Evolutionary conservation across 176 grass and related monocot species (phyloP).

Genomic region (Oryza meyeriana): DNA sequence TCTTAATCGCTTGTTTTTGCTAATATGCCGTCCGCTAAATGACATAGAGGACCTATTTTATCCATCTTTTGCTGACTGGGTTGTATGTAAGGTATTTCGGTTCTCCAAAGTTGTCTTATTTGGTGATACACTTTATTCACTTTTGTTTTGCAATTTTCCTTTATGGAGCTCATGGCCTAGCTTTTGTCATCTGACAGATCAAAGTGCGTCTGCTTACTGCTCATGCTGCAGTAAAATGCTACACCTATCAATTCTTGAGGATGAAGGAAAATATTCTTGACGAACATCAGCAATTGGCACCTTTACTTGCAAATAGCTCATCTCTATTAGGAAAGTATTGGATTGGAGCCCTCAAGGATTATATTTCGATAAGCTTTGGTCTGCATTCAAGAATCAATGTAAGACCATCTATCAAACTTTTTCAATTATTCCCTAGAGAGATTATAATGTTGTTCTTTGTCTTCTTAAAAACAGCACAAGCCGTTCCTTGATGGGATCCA

Average conservation of each 20-base stretch:
- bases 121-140: background rate
- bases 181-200: constrained; percentile 57
- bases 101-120: constrained; percentile 17
- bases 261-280: constrained; percentile 66
- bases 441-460: constrained; percentile 15
- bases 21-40: constrained; percentile 77
- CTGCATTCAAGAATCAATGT: constrained; percentile 81
- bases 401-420: constrained; percentile 30
- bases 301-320: constrained; percentile 78
- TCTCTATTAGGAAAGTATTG: constrained; percentile 78
- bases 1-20: constrained; percentile 81
- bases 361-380: constrained; percentile 69
- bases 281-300: constrained; percentile 76
- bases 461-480: constrained; percentile 64
- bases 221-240: constrained; percentile 96
- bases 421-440: constrained; percentile 11
- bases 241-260: constrained; percentile 73
- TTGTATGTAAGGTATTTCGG: constrained; percentile 90
- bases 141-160: constrained; percentile 37
- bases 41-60: constrained; percentile 90
- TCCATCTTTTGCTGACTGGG: constrained; percentile 98
- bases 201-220: constrained; percentile 83
- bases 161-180: constrained; percentile 24
- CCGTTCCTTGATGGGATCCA: constrained; percentile 98
- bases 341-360: constrained; percentile 85